Base-by-base conservation (phyloP, 2,329 filamentous ascomycete species). In the Xylogone sp. region DNA sequence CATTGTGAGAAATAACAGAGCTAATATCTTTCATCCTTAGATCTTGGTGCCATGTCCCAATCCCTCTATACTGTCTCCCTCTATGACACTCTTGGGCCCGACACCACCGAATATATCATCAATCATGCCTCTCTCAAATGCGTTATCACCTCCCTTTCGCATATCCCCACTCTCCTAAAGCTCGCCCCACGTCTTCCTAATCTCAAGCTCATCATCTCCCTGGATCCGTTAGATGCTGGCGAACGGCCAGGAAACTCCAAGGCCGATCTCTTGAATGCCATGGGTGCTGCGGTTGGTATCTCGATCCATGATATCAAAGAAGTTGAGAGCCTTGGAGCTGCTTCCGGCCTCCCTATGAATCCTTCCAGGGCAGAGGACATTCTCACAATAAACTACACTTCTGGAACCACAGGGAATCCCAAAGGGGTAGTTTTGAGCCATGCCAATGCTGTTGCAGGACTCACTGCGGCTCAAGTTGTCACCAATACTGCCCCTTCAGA, bases 81-180 rank as follows among this genome's bases (percentile, higher is more conserved):
- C 47, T 99, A 99, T 75, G 94, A 97, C 70, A 97, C 93, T 12
- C 82, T 99, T 4, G 93, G 93, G 9, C 87, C 93, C 12, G 90
- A 96, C 59, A 83, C 92, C 2, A 92, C 89, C 52, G 91, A 97
- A 72, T 97, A 89, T 73, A 97, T 99, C 70, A 87, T 97, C 74
- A 95, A 95, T 71, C 93, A 97, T 68, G 83, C 90, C 50, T 79
- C 85, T 56, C 75, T 97, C 51, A 70, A 78, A 53, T 89, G 85
- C 63, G 83, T 97, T 39, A 84, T 87, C 56, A 86, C 88, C 53
- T 91, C 88, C 22, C 75, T 97, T 44, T 83, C 84, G 43, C 92
- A 96, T 65, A 84, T 97, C 49, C 85, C 90, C 1, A 82, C 84
- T 16, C 79, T 97, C 50, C 77, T 97, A 56, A 92, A 91, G 75